A percentile compares a stretch with the other conserved stretches of the same genome.
phyloP scores from a whole-genome alignment of 805 yeast genomes.

The Grigorovia yakushimaensis region DNA sequence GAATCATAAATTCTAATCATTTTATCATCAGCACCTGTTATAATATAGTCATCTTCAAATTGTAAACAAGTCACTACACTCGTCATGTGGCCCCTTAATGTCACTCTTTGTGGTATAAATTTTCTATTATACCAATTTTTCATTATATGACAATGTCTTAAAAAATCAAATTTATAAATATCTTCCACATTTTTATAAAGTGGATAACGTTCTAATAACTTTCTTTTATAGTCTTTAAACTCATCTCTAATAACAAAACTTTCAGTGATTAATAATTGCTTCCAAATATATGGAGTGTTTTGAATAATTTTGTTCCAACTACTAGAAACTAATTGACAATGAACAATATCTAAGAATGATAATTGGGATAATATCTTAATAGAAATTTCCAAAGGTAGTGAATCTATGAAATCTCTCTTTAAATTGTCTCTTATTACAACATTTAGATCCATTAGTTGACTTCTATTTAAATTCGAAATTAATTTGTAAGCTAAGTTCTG shows the following conservation, averaged over 20 bases:
- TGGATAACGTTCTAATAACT: slow-evolving; percentile 19
- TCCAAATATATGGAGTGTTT: slow-evolving; percentile 61
- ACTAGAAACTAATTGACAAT: slow-evolving; percentile 53
- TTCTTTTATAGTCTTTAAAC: slow-evolving; percentile 30
- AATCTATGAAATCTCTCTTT: slow-evolving; percentile 60
- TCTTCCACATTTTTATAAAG: slow-evolving; percentile 25
- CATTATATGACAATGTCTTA: slow-evolving; percentile 67
- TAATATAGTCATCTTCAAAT: slow-evolving; percentile 80
- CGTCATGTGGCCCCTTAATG: slow-evolving; percentile 59
- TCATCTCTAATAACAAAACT: slow-evolving; percentile 41
- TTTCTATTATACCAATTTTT: slow-evolving; percentile 74
- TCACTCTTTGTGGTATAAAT: slow-evolving; percentile 56
- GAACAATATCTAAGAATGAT: slow-evolving; percentile 52
- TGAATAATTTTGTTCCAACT: slow-evolving; percentile 62
- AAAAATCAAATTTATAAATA: slow-evolving; percentile 36
- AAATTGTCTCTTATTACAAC: slow-evolving; percentile 32
- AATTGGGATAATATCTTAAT: slow-evolving; percentile 53
- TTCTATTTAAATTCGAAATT: slow-evolving; percentile 18
- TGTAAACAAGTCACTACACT: slow-evolving; percentile 92
- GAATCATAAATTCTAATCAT: slow-evolving; percentile 76
- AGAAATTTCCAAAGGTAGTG: slow-evolving; percentile 68
- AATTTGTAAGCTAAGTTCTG: slow-evolving; percentile 22
- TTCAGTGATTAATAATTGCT: slow-evolving; percentile 50
- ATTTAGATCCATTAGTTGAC: slow-evolving; percentile 25
- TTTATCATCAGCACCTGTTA: slow-evolving; percentile 87